Percentiles rank a stretch among this genome's conserved stretches.
These are phyloP conservation scores for Pezicula radicicola DNA, from an alignment of 2,329 filamentous ascomycete species.

Conservation along the genomic window DNA sequence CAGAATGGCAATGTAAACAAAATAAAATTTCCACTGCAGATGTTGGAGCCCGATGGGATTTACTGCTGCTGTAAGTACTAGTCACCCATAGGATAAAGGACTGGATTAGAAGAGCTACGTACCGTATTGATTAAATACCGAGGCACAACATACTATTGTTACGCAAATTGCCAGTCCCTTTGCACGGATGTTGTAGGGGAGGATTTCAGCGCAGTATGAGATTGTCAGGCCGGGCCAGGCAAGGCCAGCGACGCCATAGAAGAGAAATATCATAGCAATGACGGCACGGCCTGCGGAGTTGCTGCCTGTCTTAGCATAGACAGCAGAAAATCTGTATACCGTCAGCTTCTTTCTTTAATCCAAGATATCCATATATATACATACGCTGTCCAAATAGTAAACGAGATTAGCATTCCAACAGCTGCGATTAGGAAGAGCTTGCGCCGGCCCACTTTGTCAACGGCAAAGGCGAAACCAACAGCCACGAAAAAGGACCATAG, in stretches of 20 bases:
- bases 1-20: too few species aligned
- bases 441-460: slow-evolving; percentile 14
- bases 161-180: slow-evolving; percentile 9
- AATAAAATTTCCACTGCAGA: slow-evolving; percentile 19
- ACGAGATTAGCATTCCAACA: slow-evolving; percentile 25
- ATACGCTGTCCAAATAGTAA: slow-evolving; percentile 19
- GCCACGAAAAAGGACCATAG: slow-evolving; percentile 20
- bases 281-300: slow-evolving; percentile 24
- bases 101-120: neutral
- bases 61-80: slow-evolving; percentile 1
- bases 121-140: slow-evolving; percentile 10
- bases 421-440: slow-evolving; percentile 7
- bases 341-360: too few species aligned
- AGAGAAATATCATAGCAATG: slow-evolving; percentile 31
- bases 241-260: slow-evolving; percentile 27
- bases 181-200: slow-evolving; percentile 12
- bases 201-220: slow-evolving; percentile 10
- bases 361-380: too few species aligned
- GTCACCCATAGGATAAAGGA: too few species aligned
- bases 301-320: slow-evolving; percentile 4
- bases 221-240: slow-evolving; percentile 12
- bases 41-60: slow-evolving; percentile 11
- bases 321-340: too few species aligned
- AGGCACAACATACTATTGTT: slow-evolving; percentile 15
- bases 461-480: slow-evolving; percentile 9